phyloP scores from a whole-genome alignment of 2,329 filamentous ascomycete genomes.

The Trichoderma polysporum region DNA sequence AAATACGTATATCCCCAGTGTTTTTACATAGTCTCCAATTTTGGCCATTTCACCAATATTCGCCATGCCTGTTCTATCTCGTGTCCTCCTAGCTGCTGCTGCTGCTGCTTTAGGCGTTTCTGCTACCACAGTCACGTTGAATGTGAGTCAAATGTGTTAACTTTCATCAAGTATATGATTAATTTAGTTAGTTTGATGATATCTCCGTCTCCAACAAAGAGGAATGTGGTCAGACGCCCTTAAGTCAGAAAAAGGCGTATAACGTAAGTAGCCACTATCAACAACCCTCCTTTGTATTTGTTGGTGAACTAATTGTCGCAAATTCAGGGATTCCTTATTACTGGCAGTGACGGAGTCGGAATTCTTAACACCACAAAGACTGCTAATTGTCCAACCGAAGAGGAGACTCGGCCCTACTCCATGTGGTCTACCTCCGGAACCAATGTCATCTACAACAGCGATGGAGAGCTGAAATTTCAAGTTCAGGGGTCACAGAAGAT shows the following conservation, averaged over 20 bases:
- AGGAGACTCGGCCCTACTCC: neutral
- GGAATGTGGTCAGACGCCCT: neutral
- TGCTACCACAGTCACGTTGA: neutral
- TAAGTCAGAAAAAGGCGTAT: neutral
- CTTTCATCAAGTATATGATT: neutral
- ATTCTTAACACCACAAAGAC: neutral
- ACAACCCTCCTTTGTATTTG: neutral
- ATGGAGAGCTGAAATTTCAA: neutral
- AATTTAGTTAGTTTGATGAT: neutral
- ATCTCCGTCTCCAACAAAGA: neutral
- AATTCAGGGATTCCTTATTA: neutral
- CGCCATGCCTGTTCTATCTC: conserved; percentile 3
- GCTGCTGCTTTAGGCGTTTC: neutral
- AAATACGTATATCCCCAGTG: no score
- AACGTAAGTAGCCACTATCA: neutral
- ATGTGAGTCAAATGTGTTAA: neutral
- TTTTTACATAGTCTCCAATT: neutral
- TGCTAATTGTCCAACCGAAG: neutral
- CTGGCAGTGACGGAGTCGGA: neutral
- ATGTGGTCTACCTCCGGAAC: conserved; percentile 2
- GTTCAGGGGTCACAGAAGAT: neutral
- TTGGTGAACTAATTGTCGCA: neutral
- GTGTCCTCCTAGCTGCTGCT: neutral
- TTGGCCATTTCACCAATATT: neutral
- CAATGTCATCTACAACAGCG: conserved; percentile 6